These are phyloP conservation scores for Jamesozyma rosinii DNA, from an alignment of 805 yeast genomes.

Conservation along the genomic window DNA sequence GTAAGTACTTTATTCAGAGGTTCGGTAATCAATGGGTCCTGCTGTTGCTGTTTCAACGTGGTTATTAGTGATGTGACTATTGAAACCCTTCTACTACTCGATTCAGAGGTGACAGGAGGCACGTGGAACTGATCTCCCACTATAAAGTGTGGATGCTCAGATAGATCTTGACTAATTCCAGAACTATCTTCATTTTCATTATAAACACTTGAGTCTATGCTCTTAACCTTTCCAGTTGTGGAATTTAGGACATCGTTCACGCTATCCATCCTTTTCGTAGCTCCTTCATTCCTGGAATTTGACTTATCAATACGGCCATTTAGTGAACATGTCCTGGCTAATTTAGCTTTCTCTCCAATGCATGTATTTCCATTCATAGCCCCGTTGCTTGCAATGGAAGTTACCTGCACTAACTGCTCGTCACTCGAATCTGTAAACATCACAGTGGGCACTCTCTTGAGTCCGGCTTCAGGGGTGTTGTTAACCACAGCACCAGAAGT, in stretches of 20 bases:
- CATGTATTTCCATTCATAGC: no score
- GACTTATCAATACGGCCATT: no score
- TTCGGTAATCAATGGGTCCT: neutral
- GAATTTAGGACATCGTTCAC: no score
- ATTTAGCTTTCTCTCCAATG: no score
- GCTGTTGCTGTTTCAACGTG: neutral
- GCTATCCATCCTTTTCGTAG: no score
- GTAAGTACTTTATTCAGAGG: neutral
- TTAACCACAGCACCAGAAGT: constrained; percentile 29
- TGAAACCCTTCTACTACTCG: constrained; percentile 15
- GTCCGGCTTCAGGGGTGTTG: constrained; percentile 28
- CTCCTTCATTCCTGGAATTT: no score
- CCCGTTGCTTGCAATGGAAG: no score
- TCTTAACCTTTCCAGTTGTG: no score
- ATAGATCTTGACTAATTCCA: constrained; percentile 1
- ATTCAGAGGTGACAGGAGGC: constrained; percentile 13
- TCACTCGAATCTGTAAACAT: constrained; percentile 11
- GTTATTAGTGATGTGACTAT: constrained; percentile 2
- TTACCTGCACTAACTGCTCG: no score
- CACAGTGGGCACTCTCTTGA: constrained; percentile 27
- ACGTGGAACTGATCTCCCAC: constrained; percentile 57
- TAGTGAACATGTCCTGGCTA: no score
- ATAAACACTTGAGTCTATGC: neutral
- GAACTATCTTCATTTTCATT: no score
- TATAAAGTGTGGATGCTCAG: constrained; percentile 73